Percentiles rank a stretch among this genome's conserved stretches.
phyloP scores from a whole-genome alignment of 441 rosid genomes.

The Erodium moschatum region DNA sequence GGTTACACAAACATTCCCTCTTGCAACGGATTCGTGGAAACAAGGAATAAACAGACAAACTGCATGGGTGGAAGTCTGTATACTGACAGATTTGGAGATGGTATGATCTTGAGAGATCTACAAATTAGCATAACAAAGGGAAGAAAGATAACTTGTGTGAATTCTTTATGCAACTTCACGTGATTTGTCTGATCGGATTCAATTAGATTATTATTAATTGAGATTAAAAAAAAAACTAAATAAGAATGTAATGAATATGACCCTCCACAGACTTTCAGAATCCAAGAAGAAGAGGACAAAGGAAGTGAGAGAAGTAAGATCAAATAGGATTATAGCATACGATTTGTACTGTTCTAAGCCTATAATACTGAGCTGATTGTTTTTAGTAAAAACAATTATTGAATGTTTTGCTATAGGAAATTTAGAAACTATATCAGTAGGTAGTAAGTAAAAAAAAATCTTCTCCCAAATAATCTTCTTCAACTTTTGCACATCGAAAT shows the following conservation, averaged over 20 bases:
- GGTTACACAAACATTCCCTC: background rate
- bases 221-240: background rate
- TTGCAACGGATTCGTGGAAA: background rate
- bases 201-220: background rate
- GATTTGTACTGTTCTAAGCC: background rate
- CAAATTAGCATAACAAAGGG: background rate
- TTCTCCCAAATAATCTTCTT: background rate
- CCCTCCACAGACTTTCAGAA: background rate
- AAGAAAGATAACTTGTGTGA: background rate
- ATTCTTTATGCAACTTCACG: slow-evolving; percentile 5
- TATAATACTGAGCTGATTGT: background rate
- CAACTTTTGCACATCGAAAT: background rate
- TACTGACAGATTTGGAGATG: background rate
- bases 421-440: background rate
- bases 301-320: background rate
- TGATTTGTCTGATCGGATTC: background rate
- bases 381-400: no score
- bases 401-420: background rate
- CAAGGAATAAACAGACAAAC: background rate
- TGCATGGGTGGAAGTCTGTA: background rate
- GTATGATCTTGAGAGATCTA: background rate
- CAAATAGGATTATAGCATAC: background rate
- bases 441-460: background rate
- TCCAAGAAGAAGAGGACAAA: slow-evolving; percentile 7
- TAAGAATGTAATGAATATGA: background rate